These are phyloP conservation scores for Phytophthora cryptogea DNA, from an alignment of 352 stramenopile genomes.

Conservation along the genomic window DNA sequence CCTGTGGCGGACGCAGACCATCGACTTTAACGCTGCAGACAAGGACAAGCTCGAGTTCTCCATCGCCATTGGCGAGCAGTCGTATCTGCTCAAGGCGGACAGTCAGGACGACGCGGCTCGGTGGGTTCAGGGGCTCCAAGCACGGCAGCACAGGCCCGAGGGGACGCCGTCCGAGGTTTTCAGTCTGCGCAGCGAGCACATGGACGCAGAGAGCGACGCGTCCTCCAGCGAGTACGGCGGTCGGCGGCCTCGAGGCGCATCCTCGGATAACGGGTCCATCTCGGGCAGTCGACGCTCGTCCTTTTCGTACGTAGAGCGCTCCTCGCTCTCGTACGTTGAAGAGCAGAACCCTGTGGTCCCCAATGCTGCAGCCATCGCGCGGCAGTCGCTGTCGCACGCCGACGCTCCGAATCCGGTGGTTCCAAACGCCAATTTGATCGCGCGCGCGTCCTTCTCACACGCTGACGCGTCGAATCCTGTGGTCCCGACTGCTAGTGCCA, in stretches of 20 bases:
- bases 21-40: constrained; percentile 68
- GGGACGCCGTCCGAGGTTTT: constrained; percentile 79
- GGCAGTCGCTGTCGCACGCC: constrained; percentile 51
- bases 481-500: constrained; percentile 52
- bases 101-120: constrained; percentile 64
- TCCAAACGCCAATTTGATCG: constrained; percentile 72
- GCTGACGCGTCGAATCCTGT: constrained; percentile 57
- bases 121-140: constrained; percentile 60
- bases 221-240: constrained; percentile 79
- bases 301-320: constrained; percentile 16
- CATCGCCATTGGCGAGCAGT: constrained; percentile 87
- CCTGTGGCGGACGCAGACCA: constrained; percentile 84
- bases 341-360: constrained; percentile 72
- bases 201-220: constrained; percentile 83
- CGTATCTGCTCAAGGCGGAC: constrained; percentile 84
- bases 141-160: constrained; percentile 73
- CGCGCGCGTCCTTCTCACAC: constrained; percentile 39
- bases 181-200: constrained; percentile 79
- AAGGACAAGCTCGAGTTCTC: constrained; percentile 75
- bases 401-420: constrained; percentile 70
- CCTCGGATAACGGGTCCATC: constrained; percentile 67
- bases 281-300: constrained; percentile 41
- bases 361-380: constrained; percentile 71
- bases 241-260: constrained; percentile 38
- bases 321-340: constrained; percentile 57